Evolutionary conservation across 1,284 basidiomycete genomes (phyloP).

Genomic region (Exobasidium cylindrosporum): DNA sequence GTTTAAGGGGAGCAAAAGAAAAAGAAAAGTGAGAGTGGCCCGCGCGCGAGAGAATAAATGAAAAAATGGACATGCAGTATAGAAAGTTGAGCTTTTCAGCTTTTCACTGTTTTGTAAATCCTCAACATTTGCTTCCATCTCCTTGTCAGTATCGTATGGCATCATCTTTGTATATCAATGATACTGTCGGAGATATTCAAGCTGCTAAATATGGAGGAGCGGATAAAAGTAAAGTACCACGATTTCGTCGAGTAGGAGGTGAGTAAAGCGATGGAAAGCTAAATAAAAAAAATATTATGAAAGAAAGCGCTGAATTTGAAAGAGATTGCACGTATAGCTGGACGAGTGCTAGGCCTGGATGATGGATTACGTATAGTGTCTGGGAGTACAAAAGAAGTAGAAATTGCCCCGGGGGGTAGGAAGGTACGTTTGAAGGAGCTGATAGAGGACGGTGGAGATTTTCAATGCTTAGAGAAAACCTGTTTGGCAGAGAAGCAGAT

Average conservation of each 20-base stretch:
- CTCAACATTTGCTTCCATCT: not conserved
- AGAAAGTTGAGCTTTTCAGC: too few relatives aligned
- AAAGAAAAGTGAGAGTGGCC: not conserved
- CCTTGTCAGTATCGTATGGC: too few relatives aligned
- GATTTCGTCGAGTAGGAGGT: slow-evolving; percentile 1
- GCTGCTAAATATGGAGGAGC: not conserved
- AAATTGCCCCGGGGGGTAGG: not conserved
- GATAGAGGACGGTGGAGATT: too few relatives aligned
- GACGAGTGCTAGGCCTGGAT: slow-evolving; percentile 2
- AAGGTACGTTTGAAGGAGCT: slow-evolving; percentile 1
- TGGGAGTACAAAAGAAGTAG: not conserved
- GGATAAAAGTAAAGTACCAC: not conserved
- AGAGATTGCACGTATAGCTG: not conserved
- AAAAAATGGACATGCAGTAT: not conserved
- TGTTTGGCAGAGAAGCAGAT: not conserved
- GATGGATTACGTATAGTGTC: not conserved
- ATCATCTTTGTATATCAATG: not conserved
- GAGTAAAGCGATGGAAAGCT: too few relatives aligned
- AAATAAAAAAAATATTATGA: too few relatives aligned
- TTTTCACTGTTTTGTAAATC: not conserved
- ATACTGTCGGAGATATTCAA: not conserved
- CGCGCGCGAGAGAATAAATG: not conserved
- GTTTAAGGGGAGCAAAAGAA: too few relatives aligned
- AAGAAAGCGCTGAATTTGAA: not conserved
- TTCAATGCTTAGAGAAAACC: too few relatives aligned